Evolutionary conservation across 2,329 filamentous ascomycete genomes (phyloP), one percentile per base, ranked within the genome.

Genomic region (Claviceps africana): DNA sequence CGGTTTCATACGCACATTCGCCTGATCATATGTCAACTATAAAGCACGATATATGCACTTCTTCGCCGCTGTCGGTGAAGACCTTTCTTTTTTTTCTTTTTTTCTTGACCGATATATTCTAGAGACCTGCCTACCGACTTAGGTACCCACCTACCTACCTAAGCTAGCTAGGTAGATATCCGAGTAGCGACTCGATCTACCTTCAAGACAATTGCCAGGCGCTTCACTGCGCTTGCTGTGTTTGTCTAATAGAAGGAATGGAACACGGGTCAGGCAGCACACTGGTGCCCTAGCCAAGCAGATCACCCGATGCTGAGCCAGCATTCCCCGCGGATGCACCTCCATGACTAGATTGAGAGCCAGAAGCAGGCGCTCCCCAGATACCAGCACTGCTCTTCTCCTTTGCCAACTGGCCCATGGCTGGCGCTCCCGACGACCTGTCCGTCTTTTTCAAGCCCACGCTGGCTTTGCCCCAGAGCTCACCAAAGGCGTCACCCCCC

Each of bases 381-480:
- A 98, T 88, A 8, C 90, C 89, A 17, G 90, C 89, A 60, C 83
- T 89, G 54, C 89, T 93, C 77, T 97, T 96, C 70, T 96, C 89
- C 74, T 96, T 96, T n/a, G 90, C 91, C 68, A 98, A 81, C 66
- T 95, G 90, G 31, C 89, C 90, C 70, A 98, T 78, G 52, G 90
- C 90, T 50, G 88, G 83, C 0, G 85, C 85, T 51, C 76, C 72
- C 10, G 72, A 74, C 13, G 77, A 73, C 2, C 82, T 77, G 55
- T 70, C 75, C 1, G 77, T 70, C 71, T 93, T 94, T 73, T 89
- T 89, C 57, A 89, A 78, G 47, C 83, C 82, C 11, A 77, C 77
- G 57, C 82, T 88, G 30, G 83, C 83, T 57, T 80, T 82, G 54
- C 84, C 84, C 81, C 94, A 94, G 35, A 98, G 75, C 21, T 83